These are phyloP conservation scores for Cladophialophora bantiana DNA, from an alignment of 2,329 filamentous ascomycete species.

Conservation along the genomic window DNA sequence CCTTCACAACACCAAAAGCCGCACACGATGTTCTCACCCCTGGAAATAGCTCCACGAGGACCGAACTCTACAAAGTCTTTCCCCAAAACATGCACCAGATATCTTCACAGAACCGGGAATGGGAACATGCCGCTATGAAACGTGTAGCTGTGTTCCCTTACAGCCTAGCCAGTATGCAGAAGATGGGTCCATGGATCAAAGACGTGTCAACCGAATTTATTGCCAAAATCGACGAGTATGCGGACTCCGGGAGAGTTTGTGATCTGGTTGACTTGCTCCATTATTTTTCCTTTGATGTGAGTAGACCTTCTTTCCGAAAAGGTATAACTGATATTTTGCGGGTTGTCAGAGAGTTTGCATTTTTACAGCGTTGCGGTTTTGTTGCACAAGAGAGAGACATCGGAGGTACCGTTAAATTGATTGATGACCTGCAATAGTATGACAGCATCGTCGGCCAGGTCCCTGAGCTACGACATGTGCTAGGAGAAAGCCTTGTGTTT, in stretches of 20 bases:
- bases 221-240: constrained; percentile 52
- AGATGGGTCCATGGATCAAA: constrained; percentile 41
- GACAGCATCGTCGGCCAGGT: constrained; percentile 43
- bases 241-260: constrained; percentile 44
- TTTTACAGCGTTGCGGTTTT: constrained; percentile 58
- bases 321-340: constrained; percentile 12
- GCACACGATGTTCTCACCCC: constrained; percentile 55
- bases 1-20: constrained; percentile 54
- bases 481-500: constrained; percentile 60
- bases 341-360: constrained; percentile 47
- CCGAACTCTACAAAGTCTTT: constrained; percentile 61
- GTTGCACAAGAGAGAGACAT: constrained; percentile 58
- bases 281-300: constrained; percentile 54
- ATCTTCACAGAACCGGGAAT: constrained; percentile 64
- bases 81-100: constrained; percentile 63
- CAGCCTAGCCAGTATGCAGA: constrained; percentile 40
- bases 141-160: constrained; percentile 46
- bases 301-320: background rate
- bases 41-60: constrained; percentile 61
- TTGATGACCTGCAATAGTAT: constrained; percentile 52
- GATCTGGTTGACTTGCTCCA: constrained; percentile 55
- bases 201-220: constrained; percentile 43
- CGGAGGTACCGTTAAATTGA: constrained; percentile 60
- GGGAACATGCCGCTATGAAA: constrained; percentile 64
- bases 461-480: constrained; percentile 55